Conservation (phyloP, 1,284 basidiomycete genomes). For the Somion occarium region DNA sequence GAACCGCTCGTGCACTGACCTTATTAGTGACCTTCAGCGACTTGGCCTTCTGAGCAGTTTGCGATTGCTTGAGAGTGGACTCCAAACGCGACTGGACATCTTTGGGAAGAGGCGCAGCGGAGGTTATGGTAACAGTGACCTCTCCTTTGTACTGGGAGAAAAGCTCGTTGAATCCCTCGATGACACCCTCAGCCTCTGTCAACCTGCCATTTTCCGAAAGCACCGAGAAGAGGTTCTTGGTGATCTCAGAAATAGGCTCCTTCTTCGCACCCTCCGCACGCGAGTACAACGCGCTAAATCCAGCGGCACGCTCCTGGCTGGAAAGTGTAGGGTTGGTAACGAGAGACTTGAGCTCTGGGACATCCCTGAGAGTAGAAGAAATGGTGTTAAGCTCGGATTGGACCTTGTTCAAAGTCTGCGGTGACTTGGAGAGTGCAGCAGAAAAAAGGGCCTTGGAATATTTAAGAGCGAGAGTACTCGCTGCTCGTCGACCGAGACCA, state of each 20-base stretch:
- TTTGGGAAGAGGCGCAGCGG: conserved; percentile 74
- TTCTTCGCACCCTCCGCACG: conserved; percentile 62
- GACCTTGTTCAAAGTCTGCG: conserved; percentile 76
- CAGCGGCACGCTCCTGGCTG: conserved; percentile 65
- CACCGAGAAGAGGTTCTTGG: conserved; percentile 89
- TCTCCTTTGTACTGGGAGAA: conserved; percentile 91
- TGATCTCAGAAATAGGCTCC: conserved; percentile 77
- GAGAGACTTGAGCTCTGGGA: conserved; percentile 65
- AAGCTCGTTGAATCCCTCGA: conserved; percentile 89
- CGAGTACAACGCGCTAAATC: conserved; percentile 66
- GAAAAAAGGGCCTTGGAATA: conserved; percentile 95
- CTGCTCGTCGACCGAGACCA: conserved; percentile 58
- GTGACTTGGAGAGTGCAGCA: conserved; percentile 85
- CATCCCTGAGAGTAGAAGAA: conserved; percentile 59
- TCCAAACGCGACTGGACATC: conserved; percentile 76
- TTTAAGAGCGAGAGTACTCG: conserved; percentile 76
- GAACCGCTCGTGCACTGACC: conserved; percentile 34
- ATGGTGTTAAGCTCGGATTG: conserved; percentile 77
- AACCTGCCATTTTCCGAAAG: conserved; percentile 94
- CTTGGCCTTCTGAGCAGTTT: conserved; percentile 82
- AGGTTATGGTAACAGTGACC: conserved; percentile 90
- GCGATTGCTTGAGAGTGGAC: conserved; percentile 77
- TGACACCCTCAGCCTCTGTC: conserved; percentile 79
- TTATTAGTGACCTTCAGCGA: conserved; percentile 85
- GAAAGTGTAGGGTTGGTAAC: conserved; percentile 90